Evolutionary conservation across 1,284 basidiomycete genomes (phyloP), one percentile per base, ranked within the genome.

Genomic region (Ustanciosporium gigantosporum): DNA sequence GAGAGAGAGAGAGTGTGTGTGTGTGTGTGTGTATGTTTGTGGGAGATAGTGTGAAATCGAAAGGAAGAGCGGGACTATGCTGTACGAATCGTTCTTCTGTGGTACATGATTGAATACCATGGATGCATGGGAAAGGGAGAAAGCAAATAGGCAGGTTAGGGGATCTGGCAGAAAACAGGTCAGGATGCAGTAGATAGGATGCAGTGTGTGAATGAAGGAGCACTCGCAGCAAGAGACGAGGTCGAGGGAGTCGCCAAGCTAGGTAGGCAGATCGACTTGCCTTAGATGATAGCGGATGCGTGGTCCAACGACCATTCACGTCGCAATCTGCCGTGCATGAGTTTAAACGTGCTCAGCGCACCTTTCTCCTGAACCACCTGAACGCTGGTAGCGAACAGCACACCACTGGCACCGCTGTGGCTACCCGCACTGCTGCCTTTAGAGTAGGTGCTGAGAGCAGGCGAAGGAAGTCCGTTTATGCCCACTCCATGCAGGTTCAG

Each of bases 281-380:
- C n/a, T n/a, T n/a, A n/a, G 16, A 55, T 44, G 29, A 51, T 40
- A 4, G 58, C 47, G 16, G 51, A 47, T 2, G 43, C 35, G 25
- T 51, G 19, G 17, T 73, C 73, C 17, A 74, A 49, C 29, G 49
- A 47, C 92, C 91, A 95, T 20, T 86, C 83, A 25, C 85, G 83
- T 68, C 86, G 84, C 68, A 94, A 76, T 57, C 83, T 82, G 68
- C 84, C 83, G 80, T 87, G 88, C 16, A 91, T 81, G 11, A 82
- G 80, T 76, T 86, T 86, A 81, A 93, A 91, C 40, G 87, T 87
- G 55, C 87, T 86, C 70, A 87, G 81, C 4, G 90, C 88, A 14
- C 91, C 91, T 79, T 91, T 93, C 81, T 94, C 91, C 66, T 91
- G 88, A 19, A 89, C 82, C 73, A 93, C 81, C 35, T 86, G 84